phyloP scores from a whole-genome alignment of 176 grass and related monocot genomes.

The Cenchrus americanus region DNA sequence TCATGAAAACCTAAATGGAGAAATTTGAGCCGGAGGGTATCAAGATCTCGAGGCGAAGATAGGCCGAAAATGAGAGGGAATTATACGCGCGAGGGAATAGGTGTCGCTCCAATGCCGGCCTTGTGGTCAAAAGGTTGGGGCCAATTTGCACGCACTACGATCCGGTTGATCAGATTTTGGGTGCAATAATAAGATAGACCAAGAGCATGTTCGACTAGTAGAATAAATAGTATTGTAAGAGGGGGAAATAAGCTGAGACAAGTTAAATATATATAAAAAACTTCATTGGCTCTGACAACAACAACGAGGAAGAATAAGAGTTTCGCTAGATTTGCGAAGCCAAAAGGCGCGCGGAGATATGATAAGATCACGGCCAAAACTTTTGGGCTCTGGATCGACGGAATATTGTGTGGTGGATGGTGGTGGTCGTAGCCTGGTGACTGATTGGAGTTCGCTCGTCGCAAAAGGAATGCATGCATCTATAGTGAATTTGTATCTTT shows the following conservation, averaged over 20 bases:
- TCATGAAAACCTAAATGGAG: neutral
- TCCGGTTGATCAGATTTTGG: neutral
- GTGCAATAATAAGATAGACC: too few species aligned
- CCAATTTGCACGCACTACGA: neutral
- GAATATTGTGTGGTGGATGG: neutral
- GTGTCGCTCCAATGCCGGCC: neutral
- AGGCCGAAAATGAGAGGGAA: constrained; percentile 9
- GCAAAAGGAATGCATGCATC: neutral
- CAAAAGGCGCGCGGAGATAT: neutral
- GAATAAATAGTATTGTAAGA: too few species aligned
- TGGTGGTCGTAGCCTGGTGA: neutral
- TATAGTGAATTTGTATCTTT: neutral
- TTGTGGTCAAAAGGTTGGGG: constrained; percentile 7
- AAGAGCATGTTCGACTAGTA: too few species aligned
- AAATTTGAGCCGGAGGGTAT: neutral
- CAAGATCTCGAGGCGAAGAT: constrained; percentile 2
- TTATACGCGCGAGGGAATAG: neutral
- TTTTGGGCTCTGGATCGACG: neutral
- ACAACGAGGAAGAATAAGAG: neutral
- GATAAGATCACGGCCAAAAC: constrained; percentile 13
- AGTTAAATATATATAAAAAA: neutral
- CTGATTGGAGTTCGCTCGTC: neutral
- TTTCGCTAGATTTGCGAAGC: neutral
- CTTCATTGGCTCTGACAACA: too few species aligned
- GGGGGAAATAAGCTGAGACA: too few species aligned